Base-by-base conservation (phyloP, 2,329 filamentous ascomycete species). In the Aureobasidium sp. region DNA sequence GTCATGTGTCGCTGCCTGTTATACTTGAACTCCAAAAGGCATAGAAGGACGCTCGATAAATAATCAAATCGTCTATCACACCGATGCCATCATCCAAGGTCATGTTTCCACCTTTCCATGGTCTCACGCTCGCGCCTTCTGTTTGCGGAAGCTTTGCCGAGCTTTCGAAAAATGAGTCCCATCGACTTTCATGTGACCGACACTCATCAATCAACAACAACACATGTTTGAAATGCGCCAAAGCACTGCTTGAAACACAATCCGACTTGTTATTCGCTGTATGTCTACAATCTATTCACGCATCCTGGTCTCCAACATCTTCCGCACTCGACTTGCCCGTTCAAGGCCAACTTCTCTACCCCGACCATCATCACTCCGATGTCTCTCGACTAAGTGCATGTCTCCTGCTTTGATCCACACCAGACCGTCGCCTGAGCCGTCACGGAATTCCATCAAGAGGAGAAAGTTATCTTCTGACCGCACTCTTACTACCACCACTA, bases 1-100 rank as follows among this genome's bases (percentile, higher is more conserved):
- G 85, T 85, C 87, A 90, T 90, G 67, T 73, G 44, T 47, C 44
- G 54, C 42, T 48, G 29, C 52, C 27, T 40, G 37, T n/a, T 24
- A 22, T 5, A 27, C 19, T 15, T 12, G 14, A 11, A 8, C 12
- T 53, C 33, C 35, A 8, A 5, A 7, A 17, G 31, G 50, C 52
- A 56, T 56, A 54, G 35, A 54, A 52, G 15, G 29, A 22, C 27
- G 27, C 47, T 37, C 48, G 37, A n/a, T 29, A 11, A 52, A 52
- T 14, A 31, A 19, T 49, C 11, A 22, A 12, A 8, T 29, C 4
- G 15, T 49, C 14, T 49, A 24, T 14, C 6, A 40, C 33, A 11
- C 33, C 27, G 49, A 37, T 53, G 49, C 12, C 33, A 39, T 33
- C 9, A 33, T 33, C 2, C 9, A 33, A 33, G 31, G 35, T 54